A percentile compares a stretch with the other conserved stretches of the same genome.
Conservation (phyloP, 192 early-diverging fungal genomes). For the Mycoemilia scoparia region DNA sequence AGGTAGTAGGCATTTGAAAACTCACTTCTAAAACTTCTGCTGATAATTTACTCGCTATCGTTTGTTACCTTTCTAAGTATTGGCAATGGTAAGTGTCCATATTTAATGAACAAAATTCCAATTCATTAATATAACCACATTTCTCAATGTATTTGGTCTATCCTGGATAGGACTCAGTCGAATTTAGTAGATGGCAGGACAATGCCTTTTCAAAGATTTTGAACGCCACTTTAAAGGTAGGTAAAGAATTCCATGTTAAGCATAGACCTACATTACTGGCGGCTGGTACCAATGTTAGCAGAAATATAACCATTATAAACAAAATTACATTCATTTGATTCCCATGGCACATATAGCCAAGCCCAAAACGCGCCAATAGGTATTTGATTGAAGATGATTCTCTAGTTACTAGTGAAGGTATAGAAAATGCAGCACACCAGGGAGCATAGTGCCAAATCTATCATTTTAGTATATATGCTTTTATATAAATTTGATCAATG, state of each 20-base stretch:
- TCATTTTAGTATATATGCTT: too few species aligned
- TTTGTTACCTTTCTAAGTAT: too few species aligned
- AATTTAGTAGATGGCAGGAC: constrained; percentile 64
- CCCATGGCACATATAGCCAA: constrained; percentile 3
- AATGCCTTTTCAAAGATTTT: constrained; percentile 61
- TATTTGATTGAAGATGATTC: constrained; percentile 13
- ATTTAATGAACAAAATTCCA: too few species aligned
- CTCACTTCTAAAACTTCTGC: too few species aligned
- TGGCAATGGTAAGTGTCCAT: too few species aligned
- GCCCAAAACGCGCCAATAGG: constrained; percentile 10
- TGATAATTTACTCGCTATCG: too few species aligned
- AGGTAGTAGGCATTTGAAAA: too few species aligned
- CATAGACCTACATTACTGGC: neutral
- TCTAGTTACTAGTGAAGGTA: constrained; percentile 27
- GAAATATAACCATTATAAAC: neutral
- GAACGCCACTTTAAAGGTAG: constrained; percentile 54
- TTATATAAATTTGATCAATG: constrained; percentile 2
- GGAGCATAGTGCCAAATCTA: neutral
- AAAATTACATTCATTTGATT: neutral
- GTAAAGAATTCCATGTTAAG: neutral
- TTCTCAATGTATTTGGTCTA: too few species aligned
- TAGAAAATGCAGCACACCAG: constrained; percentile 4
- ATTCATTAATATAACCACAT: too few species aligned
- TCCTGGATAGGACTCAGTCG: too few species aligned
- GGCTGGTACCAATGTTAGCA: neutral